Evolutionary conservation across 2,329 filamentous ascomycete genomes (phyloP).

Genomic region (Phaeophleospora eucalypticola): DNA sequence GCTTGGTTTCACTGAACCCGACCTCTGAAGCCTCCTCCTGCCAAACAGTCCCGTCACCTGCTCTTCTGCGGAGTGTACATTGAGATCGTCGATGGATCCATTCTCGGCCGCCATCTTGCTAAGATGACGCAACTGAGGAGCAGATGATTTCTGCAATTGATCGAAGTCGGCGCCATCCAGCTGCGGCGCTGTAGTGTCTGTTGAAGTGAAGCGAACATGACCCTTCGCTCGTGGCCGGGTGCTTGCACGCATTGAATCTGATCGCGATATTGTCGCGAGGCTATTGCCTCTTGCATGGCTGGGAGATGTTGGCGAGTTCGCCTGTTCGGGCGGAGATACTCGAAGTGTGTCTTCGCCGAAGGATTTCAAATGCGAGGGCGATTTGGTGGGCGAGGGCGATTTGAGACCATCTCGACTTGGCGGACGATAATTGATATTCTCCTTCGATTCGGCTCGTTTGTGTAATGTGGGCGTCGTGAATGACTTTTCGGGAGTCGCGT

Average conservation of each 20-base stretch:
- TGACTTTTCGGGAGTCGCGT: conserved; percentile 21
- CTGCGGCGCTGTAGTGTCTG: conserved; percentile 26
- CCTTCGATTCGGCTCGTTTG: conserved; percentile 25
- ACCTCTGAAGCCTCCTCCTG: conserved; percentile 72
- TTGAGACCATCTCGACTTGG: conserved; percentile 19
- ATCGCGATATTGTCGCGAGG: conserved; percentile 33
- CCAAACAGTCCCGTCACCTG: conserved; percentile 87
- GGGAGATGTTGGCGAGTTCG: conserved; percentile 10
- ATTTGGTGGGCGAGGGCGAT: conserved; percentile 20
- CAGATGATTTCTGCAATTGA: conserved; percentile 80
- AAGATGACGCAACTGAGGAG: conserved; percentile 85
- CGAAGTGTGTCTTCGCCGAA: conserved; percentile 21
- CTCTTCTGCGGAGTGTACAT: conserved; percentile 70
- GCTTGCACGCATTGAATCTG: conserved; percentile 35
- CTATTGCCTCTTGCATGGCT: conserved; percentile 22
- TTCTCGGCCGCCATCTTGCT: conserved; percentile 68
- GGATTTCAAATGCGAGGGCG: conserved; percentile 22
- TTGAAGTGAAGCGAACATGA: conserved; percentile 32
- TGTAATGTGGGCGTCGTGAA: conserved; percentile 9
- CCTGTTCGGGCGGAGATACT: conserved; percentile 17
- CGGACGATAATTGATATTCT: conserved; percentile 23
- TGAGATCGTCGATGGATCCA: conserved; percentile 72
- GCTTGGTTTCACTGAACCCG: conserved; percentile 51
- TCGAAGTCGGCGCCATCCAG: conserved; percentile 60
- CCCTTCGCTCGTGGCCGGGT: conserved; percentile 28